A percentile compares a stretch with the other conserved stretches of the same genome.
Evolutionary conservation across 345 rosid genomes (phyloP).

Genomic region (Geranium rotundifolium): DNA sequence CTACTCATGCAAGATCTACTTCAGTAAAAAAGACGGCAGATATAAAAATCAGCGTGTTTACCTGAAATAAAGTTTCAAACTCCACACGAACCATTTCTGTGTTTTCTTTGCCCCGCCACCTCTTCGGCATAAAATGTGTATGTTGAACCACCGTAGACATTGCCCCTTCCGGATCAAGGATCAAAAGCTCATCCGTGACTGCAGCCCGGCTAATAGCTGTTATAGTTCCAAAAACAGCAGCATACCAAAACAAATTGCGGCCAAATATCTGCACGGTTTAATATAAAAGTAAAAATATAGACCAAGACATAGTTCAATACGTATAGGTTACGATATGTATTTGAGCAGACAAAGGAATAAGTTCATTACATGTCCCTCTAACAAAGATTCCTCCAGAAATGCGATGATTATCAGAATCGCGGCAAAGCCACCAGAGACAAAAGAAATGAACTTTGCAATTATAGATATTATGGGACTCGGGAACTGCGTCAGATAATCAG

Average conservation of each 20-base stretch:
- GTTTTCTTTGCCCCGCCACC: conserved; percentile 90
- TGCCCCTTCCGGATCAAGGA: conserved; percentile 85
- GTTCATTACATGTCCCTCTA: conserved; percentile 86
- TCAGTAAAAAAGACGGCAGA: neutral
- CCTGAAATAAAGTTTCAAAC: conserved; percentile 94
- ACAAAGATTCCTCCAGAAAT: conserved; percentile 91
- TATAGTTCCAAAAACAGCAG: conserved; percentile 94
- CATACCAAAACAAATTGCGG: conserved; percentile 95
- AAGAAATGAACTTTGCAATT: conserved; percentile 83
- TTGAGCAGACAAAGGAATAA: neutral
- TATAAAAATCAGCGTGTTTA: conserved; percentile 13
- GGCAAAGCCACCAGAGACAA: conserved; percentile 96
- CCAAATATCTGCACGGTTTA: conserved; percentile 69
- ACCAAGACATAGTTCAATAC: too few species aligned
- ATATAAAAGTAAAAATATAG: neutral
- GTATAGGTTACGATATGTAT: too few species aligned
- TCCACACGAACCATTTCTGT: conserved; percentile 66
- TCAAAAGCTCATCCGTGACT: conserved; percentile 67
- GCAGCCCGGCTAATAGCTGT: conserved; percentile 98
- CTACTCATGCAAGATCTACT: too few species aligned
- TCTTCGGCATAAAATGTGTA: conserved; percentile 94
- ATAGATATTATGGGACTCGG: conserved; percentile 88
- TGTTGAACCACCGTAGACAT: conserved; percentile 84
- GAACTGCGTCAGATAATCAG: conserved; percentile 80
- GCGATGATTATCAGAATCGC: conserved; percentile 94